These are phyloP conservation scores for Hyphopichia khmerensis DNA, from an alignment of 1,139 yeast species.

Conservation along the genomic window DNA sequence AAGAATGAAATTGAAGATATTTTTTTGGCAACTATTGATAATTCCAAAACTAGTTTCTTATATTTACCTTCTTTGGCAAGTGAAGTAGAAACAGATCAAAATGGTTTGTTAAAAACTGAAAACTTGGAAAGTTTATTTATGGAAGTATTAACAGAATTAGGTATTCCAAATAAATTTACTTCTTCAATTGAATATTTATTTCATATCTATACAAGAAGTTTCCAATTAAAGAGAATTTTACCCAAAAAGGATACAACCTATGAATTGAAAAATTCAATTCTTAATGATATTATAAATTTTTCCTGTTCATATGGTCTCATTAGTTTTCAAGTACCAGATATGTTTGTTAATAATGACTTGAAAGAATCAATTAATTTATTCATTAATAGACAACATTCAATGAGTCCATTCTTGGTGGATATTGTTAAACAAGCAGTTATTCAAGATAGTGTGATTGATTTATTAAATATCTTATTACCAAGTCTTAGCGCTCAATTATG, in stretches of 20 bases:
- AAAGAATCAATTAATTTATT: slow-evolving; percentile 25
- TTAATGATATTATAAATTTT: slow-evolving; percentile 52
- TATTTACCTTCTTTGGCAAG: slow-evolving; percentile 37
- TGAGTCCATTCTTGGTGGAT: slow-evolving; percentile 56
- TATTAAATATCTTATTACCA: slow-evolving; percentile 58
- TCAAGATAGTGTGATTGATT: slow-evolving; percentile 63
- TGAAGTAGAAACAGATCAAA: slow-evolving; percentile 31
- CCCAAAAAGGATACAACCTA: slow-evolving; percentile 40
- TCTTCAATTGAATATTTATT: slow-evolving; percentile 49
- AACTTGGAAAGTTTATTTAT: slow-evolving; percentile 50
- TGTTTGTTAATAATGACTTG: slow-evolving; percentile 50
- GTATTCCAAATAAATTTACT: slow-evolving; percentile 29
- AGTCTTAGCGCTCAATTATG: slow-evolving; percentile 31
- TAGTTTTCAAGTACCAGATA: slow-evolving; percentile 66
- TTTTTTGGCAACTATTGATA: slow-evolving; percentile 35
- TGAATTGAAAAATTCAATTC: slow-evolving; percentile 35
- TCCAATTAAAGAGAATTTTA: slow-evolving; percentile 36
- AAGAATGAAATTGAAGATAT: slow-evolving; percentile 31
- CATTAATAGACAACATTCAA: slow-evolving; percentile 32
- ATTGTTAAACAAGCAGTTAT: slow-evolving; percentile 59
- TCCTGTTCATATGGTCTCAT: slow-evolving; percentile 69
- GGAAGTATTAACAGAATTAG: slow-evolving; percentile 55
- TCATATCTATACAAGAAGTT: slow-evolving; percentile 41
- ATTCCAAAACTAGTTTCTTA: slow-evolving; percentile 10
- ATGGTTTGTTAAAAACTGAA: slow-evolving; percentile 21